These are phyloP conservation scores for Cutaneotrichosporon cyanovorans DNA, from an alignment of 1,284 basidiomycete species.

Conservation along the genomic window DNA sequence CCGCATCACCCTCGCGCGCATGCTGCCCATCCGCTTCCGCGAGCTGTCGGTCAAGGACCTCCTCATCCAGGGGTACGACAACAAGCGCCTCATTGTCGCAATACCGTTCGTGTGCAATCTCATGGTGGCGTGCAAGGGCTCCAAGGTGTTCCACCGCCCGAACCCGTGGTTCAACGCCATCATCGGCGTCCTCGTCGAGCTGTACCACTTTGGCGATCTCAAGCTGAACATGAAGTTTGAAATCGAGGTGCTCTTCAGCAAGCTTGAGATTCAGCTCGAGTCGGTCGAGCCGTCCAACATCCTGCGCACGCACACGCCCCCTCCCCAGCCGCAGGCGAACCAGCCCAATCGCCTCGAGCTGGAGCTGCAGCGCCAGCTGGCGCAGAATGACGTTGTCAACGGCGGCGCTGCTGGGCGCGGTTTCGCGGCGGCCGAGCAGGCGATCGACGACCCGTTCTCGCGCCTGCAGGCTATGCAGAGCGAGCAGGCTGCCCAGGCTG, in stretches of 20 bases:
- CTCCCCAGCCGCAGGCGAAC: slow-evolving; percentile 37
- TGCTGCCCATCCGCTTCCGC: slow-evolving; percentile 86
- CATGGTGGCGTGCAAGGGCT: slow-evolving; percentile 80
- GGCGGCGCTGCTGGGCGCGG: slow-evolving; percentile 30
- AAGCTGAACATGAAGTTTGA: slow-evolving; percentile 98
- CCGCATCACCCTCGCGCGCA: slow-evolving; percentile 80
- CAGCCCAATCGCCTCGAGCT: slow-evolving; percentile 35
- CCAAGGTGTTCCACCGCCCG: slow-evolving; percentile 86
- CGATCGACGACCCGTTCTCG: slow-evolving; percentile 30
- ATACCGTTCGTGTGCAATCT: slow-evolving; percentile 99
- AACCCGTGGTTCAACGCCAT: slow-evolving; percentile 99
- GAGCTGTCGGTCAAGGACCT: slow-evolving; percentile 95
- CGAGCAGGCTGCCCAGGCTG: slow-evolving; percentile 41
- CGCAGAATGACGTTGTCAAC: slow-evolving; percentile 19
- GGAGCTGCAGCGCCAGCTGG: slow-evolving; percentile 35
- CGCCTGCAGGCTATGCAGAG: slow-evolving; percentile 41
- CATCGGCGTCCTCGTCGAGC: slow-evolving; percentile 80
- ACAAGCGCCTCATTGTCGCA: slow-evolving; percentile 81
- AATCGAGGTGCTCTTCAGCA: slow-evolving; percentile 94
- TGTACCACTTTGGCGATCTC: slow-evolving; percentile 94
- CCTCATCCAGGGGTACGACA: slow-evolving; percentile 90
- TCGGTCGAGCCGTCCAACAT: slow-evolving; percentile 76
- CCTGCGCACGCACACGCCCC: slow-evolving; percentile 49
- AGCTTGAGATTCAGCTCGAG: slow-evolving; percentile 79
- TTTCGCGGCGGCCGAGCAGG: slow-evolving; percentile 24